Percentiles rank a stretch among this genome's conserved stretches.
Evolutionary conservation across 768 basidiomycete species (phyloP).

Genomic region (Fibroporia radiculosa): DNA sequence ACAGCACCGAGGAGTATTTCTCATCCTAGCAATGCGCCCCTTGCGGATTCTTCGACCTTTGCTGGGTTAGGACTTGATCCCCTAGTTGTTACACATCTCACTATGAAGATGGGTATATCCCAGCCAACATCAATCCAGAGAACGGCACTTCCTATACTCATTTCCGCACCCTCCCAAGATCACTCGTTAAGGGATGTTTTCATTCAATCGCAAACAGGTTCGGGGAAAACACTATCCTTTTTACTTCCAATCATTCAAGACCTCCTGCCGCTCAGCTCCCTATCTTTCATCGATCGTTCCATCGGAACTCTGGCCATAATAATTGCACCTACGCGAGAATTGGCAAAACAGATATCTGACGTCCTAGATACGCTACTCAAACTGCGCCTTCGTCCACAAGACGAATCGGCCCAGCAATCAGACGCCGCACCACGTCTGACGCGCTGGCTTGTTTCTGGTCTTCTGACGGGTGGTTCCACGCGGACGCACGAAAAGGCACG

Average conservation of each 20-base stretch:
- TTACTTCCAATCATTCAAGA: conserved; percentile 93
- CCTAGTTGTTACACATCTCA: conserved; percentile 69
- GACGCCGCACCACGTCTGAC: conserved; percentile 43
- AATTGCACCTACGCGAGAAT: conserved; percentile 90
- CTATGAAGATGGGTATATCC: conserved; percentile 69
- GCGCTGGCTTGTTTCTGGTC: conserved; percentile 89
- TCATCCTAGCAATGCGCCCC: conserved; percentile 76
- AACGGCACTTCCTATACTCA: conserved; percentile 57
- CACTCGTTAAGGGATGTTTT: conserved; percentile 62
- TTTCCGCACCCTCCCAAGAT: conserved; percentile 34
- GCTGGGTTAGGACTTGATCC: conserved; percentile 77
- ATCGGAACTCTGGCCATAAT: conserved; percentile 94
- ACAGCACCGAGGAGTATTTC: neutral
- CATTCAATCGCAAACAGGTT: conserved; percentile 95
- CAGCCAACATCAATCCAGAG: conserved; percentile 91
- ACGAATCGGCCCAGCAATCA: conserved; percentile 44
- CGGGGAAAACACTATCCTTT: conserved; percentile 92
- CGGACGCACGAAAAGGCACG: conserved; percentile 93
- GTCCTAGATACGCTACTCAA: conserved; percentile 81
- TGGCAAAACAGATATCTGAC: conserved; percentile 94
- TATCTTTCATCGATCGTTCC: conserved; percentile 91
- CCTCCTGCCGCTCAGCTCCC: conserved; percentile 78
- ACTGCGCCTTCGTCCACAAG: conserved; percentile 58
- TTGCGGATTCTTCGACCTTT: conserved; percentile 71
- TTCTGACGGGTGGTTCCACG: conserved; percentile 92